Evolutionary conservation across 371 early-diverging fungal species (phyloP).

Genomic region (Nosema muscidifuracis): DNA sequence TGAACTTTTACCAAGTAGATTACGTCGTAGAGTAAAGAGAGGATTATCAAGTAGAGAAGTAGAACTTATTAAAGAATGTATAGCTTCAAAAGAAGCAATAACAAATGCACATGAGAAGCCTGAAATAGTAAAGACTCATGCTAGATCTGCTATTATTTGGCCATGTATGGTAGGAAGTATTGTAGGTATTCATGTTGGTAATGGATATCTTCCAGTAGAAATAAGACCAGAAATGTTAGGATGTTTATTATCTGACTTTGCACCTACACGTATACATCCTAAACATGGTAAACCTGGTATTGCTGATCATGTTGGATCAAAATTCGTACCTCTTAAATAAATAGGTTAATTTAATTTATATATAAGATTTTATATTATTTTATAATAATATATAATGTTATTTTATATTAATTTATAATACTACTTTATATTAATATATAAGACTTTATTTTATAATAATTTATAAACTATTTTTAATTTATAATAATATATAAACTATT

Average conservation of each 20-base stretch:
- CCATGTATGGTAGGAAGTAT: slow-evolving; percentile 97
- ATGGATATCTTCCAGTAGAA: slow-evolving; percentile 97
- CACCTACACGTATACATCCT: slow-evolving; percentile 88
- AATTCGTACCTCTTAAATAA: slow-evolving; percentile 69
- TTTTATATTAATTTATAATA: too few relatives aligned
- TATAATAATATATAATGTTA: too few relatives aligned
- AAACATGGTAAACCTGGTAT: slow-evolving; percentile 98
- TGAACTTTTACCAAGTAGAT: slow-evolving; percentile 81
- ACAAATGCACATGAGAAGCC: slow-evolving; percentile 73
- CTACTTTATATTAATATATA: too few relatives aligned
- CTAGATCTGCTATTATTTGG: slow-evolving; percentile 96
- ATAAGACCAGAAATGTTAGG: slow-evolving; percentile 99
- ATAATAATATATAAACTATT: too few relatives aligned
- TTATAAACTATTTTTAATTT: too few relatives aligned
- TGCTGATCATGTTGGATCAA: slow-evolving; percentile 90
- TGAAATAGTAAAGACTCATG: slow-evolving; percentile 91
- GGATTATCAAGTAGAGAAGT: slow-evolving; percentile 91
- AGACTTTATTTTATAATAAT: too few relatives aligned
- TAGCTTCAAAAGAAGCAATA: slow-evolving; percentile 76
- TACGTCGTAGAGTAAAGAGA: slow-evolving; percentile 86
- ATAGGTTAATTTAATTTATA: too few relatives aligned
- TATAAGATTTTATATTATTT: too few relatives aligned
- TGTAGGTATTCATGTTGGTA: slow-evolving; percentile 97
- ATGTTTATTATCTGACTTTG: slow-evolving; percentile 76
- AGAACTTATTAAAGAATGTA: slow-evolving; percentile 73